phyloP scores from a whole-genome alignment of 2,329 filamentous ascomycete species.

The Waltergamsia citrina region DNA sequence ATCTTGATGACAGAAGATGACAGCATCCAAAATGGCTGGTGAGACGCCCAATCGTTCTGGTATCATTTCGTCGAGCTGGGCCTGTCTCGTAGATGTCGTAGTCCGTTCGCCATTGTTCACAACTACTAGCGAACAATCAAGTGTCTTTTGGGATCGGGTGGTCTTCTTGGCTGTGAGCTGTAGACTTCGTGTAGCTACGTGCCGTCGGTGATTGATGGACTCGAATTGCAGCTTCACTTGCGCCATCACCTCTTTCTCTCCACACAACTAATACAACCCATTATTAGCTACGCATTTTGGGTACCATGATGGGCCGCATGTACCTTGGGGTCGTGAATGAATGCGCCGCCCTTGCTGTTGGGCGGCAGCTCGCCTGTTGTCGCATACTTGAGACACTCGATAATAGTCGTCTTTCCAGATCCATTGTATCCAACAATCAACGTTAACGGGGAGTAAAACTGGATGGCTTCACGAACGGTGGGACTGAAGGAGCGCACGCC shows the following conservation, averaged over 20 bases:
- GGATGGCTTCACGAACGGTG: conserved; percentile 63
- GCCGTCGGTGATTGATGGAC: conserved; percentile 65
- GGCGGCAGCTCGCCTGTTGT: conserved; percentile 90
- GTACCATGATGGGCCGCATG: conserved; percentile 2
- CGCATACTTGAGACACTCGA: conserved; percentile 96
- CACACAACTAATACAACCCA: conserved; percentile 65
- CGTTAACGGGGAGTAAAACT: conserved; percentile 84
- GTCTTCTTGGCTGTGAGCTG: conserved; percentile 83
- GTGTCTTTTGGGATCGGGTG: conserved; percentile 65
- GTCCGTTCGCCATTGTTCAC: conserved; percentile 71
- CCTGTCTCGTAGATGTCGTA: conserved; percentile 68
- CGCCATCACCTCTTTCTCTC: conserved; percentile 81
- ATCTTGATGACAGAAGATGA: conserved; percentile 98
- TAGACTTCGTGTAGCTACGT: conserved; percentile 76
- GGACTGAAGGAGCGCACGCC: conserved; percentile 83
- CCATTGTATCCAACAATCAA: conserved; percentile 97
- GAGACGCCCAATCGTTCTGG: conserved; percentile 84
- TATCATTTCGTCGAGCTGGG: conserved; percentile 75
- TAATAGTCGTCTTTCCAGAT: conserved; percentile 97
- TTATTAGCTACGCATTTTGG: conserved; percentile 1
- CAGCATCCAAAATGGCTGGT: conserved; percentile 79
- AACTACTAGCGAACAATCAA: conserved; percentile 72
- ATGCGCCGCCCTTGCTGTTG: conserved; percentile 83
- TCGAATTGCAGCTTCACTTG: conserved; percentile 87
- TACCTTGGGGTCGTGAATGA: conserved; percentile 94